Evolutionary conservation across 345 rosid species (phyloP).

Genomic region (Aquilaria malaccensis): DNA sequence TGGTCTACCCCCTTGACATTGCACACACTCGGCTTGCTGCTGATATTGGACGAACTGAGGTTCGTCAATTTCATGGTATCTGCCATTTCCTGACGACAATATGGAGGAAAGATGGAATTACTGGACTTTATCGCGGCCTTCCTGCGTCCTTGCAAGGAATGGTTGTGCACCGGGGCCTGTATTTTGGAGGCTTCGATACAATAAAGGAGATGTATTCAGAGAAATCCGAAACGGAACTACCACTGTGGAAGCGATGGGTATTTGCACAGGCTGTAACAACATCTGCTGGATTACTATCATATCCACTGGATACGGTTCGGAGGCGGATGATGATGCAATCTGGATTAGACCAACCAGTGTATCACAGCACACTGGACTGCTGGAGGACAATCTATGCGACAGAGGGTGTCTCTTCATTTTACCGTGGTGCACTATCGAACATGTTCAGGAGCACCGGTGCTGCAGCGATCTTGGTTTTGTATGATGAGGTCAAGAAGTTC

Average conservation of each 20-base stretch:
- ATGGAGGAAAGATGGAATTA: conserved; percentile 59
- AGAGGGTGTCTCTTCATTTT: conserved; percentile 77
- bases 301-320: conserved; percentile 85
- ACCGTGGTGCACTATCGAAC: conserved; percentile 79
- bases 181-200: conserved; percentile 93
- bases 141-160: conserved; percentile 92
- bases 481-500: conserved; percentile 81
- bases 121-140: conserved; percentile 84
- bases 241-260: conserved; percentile 82
- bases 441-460: conserved; percentile 89
- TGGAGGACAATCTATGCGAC: conserved; percentile 72
- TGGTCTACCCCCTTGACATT: conserved; percentile 89
- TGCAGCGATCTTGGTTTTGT: conserved; percentile 88
- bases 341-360: conserved; percentile 73
- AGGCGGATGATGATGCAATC: conserved; percentile 98
- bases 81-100: conserved; percentile 76
- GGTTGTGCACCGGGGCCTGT: conserved; percentile 76
- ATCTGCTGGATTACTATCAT: conserved; percentile 78
- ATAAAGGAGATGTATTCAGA: conserved; percentile 64
- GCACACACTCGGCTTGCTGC: conserved; percentile 94
- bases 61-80: conserved; percentile 83
- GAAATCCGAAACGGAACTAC: conserved; percentile 45
- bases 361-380: conserved; percentile 58
- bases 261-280: conserved; percentile 90
- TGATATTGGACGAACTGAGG: conserved; percentile 66